phyloP scores from a whole-genome alignment of 2,329 filamentous ascomycete species.

The Rhynchosporium agropyri region DNA sequence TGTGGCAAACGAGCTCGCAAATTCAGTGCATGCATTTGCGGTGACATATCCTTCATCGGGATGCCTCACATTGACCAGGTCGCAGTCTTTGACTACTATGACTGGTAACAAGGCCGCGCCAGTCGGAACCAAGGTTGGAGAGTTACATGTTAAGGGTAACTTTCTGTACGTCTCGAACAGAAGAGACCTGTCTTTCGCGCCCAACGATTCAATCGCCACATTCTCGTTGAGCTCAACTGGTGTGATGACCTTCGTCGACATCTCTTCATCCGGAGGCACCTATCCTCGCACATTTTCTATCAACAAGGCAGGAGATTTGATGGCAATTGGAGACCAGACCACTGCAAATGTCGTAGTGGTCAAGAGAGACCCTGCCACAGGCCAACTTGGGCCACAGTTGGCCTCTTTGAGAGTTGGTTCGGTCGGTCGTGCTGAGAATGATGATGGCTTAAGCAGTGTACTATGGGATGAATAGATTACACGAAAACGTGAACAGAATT shows the following conservation, averaged over 20 bases:
- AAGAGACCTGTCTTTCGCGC: constrained; percentile 58
- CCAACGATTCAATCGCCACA: constrained; percentile 51
- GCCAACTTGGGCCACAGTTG: constrained; percentile 46
- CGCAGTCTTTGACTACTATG: constrained; percentile 52
- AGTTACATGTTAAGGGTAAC: constrained; percentile 55
- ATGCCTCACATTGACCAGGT: constrained; percentile 51
- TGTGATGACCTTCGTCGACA: constrained; percentile 45
- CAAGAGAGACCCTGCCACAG: constrained; percentile 46
- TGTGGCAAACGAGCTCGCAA: constrained; percentile 51
- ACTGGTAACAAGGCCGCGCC: constrained; percentile 48
- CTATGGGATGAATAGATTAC: constrained; percentile 50
- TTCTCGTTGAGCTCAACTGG: constrained; percentile 45
- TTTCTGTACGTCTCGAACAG: constrained; percentile 65
- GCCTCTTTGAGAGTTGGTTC: constrained; percentile 47
- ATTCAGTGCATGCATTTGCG: constrained; percentile 44
- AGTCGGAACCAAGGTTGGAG: constrained; percentile 54
- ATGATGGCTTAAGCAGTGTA: constrained; percentile 53
- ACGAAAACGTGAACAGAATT: not conserved
- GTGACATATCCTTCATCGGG: constrained; percentile 44
- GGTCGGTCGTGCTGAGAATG: constrained; percentile 47
- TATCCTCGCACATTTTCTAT: constrained; percentile 51
- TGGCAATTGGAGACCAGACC: constrained; percentile 50
- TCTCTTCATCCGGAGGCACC: constrained; percentile 48
- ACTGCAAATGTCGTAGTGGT: constrained; percentile 47
- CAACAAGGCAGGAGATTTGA: constrained; percentile 47